Conservation (phyloP, 2,329 filamentous ascomycete genomes). For the Nigrospora sphaerica region DNA sequence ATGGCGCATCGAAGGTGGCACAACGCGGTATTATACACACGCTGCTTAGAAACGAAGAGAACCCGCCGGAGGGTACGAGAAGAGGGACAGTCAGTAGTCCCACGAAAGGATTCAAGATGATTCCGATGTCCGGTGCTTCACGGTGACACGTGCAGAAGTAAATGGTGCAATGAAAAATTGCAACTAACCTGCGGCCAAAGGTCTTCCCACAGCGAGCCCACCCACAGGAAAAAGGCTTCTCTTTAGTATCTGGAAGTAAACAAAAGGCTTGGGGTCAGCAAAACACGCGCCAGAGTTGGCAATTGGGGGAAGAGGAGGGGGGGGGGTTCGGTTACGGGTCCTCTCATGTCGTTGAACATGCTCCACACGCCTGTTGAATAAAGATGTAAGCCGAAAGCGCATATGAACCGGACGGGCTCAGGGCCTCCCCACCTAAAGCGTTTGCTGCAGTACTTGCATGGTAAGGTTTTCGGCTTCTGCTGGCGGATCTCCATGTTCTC, state of each 20-base stretch:
- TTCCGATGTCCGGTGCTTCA: too few species aligned
- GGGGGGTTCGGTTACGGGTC: background rate
- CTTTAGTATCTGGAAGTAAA: constrained; percentile 46
- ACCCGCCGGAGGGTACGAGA: too few species aligned
- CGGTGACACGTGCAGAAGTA: too few species aligned
- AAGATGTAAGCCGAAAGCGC: constrained; percentile 29
- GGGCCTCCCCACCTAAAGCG: constrained; percentile 46
- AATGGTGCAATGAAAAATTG: background rate
- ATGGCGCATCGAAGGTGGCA: background rate
- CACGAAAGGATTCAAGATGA: too few species aligned
- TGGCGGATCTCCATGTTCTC: constrained; percentile 45
- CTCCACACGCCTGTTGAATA: constrained; percentile 48
- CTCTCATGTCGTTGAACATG: constrained; percentile 58
- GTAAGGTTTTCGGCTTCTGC: constrained; percentile 54
- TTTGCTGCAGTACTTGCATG: constrained; percentile 58
- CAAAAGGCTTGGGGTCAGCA: too few species aligned
- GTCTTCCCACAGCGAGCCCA: constrained; percentile 56
- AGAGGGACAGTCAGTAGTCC: too few species aligned
- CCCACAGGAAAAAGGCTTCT: constrained; percentile 55
- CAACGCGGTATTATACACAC: too few species aligned
- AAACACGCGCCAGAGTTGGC: too few species aligned
- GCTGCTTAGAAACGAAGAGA: too few species aligned
- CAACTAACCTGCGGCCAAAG: constrained; percentile 53
- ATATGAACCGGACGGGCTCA: constrained; percentile 8
- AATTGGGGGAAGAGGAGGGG: too few species aligned